Evolutionary conservation across 148 eudicot genomes (phyloP).

Genomic region (Linanthus parryae): DNA sequence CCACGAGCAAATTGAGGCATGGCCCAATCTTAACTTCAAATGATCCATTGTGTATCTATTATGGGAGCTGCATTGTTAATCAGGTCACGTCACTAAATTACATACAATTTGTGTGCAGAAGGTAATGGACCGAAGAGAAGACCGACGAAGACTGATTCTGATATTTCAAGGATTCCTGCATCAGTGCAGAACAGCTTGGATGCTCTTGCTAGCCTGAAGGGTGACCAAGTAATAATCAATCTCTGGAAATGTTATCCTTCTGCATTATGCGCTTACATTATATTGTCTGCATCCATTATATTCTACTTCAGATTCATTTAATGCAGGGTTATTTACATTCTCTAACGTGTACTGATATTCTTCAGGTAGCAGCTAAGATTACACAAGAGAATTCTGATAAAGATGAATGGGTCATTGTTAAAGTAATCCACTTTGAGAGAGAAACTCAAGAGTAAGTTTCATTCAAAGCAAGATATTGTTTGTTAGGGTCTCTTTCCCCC

Average conservation of each 20-base stretch:
- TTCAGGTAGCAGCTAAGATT: slow-evolving; percentile 89
- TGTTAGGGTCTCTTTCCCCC: too few species aligned
- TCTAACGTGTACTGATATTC: neutral
- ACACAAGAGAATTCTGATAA: slow-evolving; percentile 68
- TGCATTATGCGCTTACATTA: neutral
- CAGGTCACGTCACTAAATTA: too few species aligned
- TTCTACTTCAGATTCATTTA: neutral
- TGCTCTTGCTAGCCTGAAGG: slow-evolving; percentile 71
- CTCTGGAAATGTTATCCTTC: too few species aligned
- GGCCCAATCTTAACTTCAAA: too few species aligned
- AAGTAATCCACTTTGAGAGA: slow-evolving; percentile 86
- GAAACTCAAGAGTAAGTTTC: slow-evolving; percentile 72
- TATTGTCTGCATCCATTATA: too few species aligned
- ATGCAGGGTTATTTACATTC: neutral
- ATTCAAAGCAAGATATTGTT: too few species aligned
- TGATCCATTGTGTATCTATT: too few species aligned
- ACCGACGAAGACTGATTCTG: slow-evolving; percentile 73
- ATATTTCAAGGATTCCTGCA: slow-evolving; percentile 56
- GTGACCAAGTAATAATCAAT: slow-evolving; percentile 85
- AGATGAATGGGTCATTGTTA: slow-evolving; percentile 91
- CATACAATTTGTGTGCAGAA: slow-evolving; percentile 58
- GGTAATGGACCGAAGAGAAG: slow-evolving; percentile 86
- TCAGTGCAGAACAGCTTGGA: slow-evolving; percentile 76
- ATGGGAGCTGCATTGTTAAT: too few species aligned
- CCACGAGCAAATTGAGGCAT: too few species aligned